Base-by-base conservation (phyloP, 345 rosid species). In the Clarkia xantiana region DNA sequence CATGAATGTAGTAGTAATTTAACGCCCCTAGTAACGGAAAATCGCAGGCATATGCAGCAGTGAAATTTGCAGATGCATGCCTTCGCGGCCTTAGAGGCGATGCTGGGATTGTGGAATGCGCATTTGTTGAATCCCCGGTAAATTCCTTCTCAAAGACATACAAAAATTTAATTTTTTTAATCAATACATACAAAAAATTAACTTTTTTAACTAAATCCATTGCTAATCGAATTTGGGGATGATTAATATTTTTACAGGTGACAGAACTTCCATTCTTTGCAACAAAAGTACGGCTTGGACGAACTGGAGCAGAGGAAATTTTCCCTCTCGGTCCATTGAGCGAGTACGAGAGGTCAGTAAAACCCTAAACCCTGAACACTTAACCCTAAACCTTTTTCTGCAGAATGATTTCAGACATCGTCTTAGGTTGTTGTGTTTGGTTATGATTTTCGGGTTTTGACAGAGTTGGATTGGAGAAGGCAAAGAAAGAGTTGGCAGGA, bases 181-280 rank as follows among this genome's bases (percentile, higher is more conserved):
- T n/a, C n/a, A n/a, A n/a, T n/a, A n/a, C n/a, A n/a, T n/a, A n/a
- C n/a, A n/a, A n/a, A n/a, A n/a, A n/a, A n/a, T n/a, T n/a, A n/a
- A n/a, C n/a, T n/a, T n/a, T n/a, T n/a, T n/a, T n/a, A n/a, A n/a
- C n/a, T n/a, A 29, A 29, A 29, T 29, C 36, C 6, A 5, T 29
- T 29, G 9, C 36, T 29, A 29, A 29, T 29, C 36, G 9, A 29
- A 29, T 29, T 29, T 0, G 5, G 36, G 6, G 4, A 3, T 29
- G 36, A 4, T 29, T 7, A 29, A 38, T 48, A 40, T 5, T n/a
- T 22, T 42, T 58, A 20, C 45, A 91, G 98, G 98, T 86, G 53
- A 86, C 98, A 14, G 98, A 91, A 57, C 95, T 86, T 44, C 94
- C 98, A 10, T 91, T 77, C 81, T 91, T 91, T 6, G 93, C 98